Evolutionary conservation across 1,284 basidiomycete species (phyloP), one percentile per base, ranked within the genome.

Genomic region (Thelephora terrestris): DNA sequence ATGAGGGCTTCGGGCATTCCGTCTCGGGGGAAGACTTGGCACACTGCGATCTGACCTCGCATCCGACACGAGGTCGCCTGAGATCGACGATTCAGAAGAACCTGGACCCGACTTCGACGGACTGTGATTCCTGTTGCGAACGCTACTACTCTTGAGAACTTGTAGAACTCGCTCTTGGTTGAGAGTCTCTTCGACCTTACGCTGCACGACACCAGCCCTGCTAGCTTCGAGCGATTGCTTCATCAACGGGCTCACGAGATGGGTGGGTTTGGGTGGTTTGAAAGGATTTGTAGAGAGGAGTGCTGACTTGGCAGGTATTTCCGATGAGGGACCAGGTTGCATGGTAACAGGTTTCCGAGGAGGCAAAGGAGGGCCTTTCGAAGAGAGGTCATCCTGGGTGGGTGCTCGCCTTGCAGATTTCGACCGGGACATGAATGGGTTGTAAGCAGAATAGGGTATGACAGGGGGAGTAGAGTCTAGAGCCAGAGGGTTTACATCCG

Each of bases 221-320:
- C 74, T 79, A 3, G 85, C 85, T 48, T 82, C 76, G 1, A 87
- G 65, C 20, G 76, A 79, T 59, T 85, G 83, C 51, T 75, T 75
- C 61, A 87, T 87, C 20, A 87, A 62, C 0, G 72, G 67, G 4
- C 73, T 77, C 20, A 72, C 78, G 38, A 73, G 59, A 50, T 79
- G 76, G 0, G 65, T 57, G 5, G 53, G 51, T 36, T 56, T 56
- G 23, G 52, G 52, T 1, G 56, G 54, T 43, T 53, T 44, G 5
- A 52, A 39, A 43, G 53, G 43, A 20, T 53, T 51, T 12, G 50
- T 44, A 34, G 49, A 21, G 54, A 51, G 65, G 17, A 61, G 62
- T 6, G 47, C 48, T n/a, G 45, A 57, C 17, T 42, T 47, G 44
- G 59, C 45, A 49, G 52, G 46, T 44, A 61, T 57, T 29, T 62